These are phyloP conservation scores for Cladosporium sp. DNA, from an alignment of 2,329 filamentous ascomycete genomes.

Conservation along the genomic window DNA sequence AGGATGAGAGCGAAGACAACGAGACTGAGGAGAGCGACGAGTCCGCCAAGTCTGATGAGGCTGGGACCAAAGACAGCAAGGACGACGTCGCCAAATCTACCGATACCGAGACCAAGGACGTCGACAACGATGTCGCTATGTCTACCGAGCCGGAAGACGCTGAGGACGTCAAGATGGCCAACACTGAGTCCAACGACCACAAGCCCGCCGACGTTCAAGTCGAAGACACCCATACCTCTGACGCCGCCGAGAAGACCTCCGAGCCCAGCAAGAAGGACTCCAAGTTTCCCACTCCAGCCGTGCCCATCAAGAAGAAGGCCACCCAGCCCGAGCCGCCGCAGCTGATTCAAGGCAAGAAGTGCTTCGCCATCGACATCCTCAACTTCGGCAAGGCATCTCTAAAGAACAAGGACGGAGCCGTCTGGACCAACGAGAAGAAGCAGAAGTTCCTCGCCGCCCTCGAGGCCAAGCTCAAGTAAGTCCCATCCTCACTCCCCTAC, in stretches of 20 bases:
- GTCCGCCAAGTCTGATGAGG: not conserved
- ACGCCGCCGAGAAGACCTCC: not conserved
- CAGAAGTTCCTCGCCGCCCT: constrained; percentile 31
- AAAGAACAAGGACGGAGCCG: constrained; percentile 29
- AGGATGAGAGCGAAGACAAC: not conserved
- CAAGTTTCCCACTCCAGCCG: not conserved
- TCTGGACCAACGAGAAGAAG: constrained; percentile 27
- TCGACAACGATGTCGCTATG: not conserved
- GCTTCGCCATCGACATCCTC: constrained; percentile 32
- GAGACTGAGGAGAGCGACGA: not conserved
- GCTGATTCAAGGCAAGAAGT: constrained; percentile 25
- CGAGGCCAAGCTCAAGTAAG: constrained; percentile 36
- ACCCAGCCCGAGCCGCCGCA: not conserved
- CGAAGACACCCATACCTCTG: not conserved
- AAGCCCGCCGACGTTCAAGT: not conserved
- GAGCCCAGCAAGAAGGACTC: constrained; percentile 1
- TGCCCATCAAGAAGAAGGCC: not conserved
- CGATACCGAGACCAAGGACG: not conserved
- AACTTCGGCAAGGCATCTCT: constrained; percentile 33
- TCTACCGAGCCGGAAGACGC: not conserved
- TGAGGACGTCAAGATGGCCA: not conserved
- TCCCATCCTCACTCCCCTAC: not conserved
- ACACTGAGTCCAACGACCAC: not conserved
- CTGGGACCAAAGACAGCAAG: not conserved
- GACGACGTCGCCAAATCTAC: not conserved